Base-by-base conservation (phyloP, 2,329 filamentous ascomycete genomes). In the Neurospora sp. region DNA sequence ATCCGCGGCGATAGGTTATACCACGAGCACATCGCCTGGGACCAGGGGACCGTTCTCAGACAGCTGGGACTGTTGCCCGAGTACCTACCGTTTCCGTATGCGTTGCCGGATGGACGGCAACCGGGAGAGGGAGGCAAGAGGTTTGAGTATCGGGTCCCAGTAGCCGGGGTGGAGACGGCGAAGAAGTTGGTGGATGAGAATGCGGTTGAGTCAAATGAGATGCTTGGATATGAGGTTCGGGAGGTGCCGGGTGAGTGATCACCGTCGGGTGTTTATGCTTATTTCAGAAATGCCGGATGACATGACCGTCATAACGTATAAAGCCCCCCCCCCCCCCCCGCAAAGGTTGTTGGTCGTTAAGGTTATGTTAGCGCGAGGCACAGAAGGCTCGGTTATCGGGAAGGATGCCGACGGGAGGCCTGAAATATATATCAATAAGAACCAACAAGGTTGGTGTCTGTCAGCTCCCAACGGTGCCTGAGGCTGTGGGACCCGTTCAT, bases 21-120 rank as follows among this genome's bases (percentile, higher is more conserved):
- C 73, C 89, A 91, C 73, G 90, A 92, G 76, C 90, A 92, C 74
- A 91, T 92, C 62, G 81, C 84, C 15, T 92, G 90, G 89, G 90
- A 92, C 71, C 89, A 91, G 76, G 86, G 82, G 0, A 89, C 87
- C 0, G 84, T 87, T 1, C 79, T 92, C 10, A 78, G 82, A 7
- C 90, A 92, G 76, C 77, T 90, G 1, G 89, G 87, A 0, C 76
- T 91, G 23, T 76, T 92, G 68, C 89, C 89, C 0, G 84, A 91
- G 70, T 91, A 88, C 72, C 81, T 92, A 0, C 85, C 86, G 0
- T 91, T 88, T 71, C 89, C 88, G 0, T 86, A 90, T 75, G 73
- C 82, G 38, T 39, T 75, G 9, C 79, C 82, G 0, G 80, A 79
- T 6, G 82, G 81, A 15, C 52, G 52, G 76, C 73, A 43, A 70